Conservation (phyloP, 73 alveolate species). For the Paramecium biaurelia region DNA sequence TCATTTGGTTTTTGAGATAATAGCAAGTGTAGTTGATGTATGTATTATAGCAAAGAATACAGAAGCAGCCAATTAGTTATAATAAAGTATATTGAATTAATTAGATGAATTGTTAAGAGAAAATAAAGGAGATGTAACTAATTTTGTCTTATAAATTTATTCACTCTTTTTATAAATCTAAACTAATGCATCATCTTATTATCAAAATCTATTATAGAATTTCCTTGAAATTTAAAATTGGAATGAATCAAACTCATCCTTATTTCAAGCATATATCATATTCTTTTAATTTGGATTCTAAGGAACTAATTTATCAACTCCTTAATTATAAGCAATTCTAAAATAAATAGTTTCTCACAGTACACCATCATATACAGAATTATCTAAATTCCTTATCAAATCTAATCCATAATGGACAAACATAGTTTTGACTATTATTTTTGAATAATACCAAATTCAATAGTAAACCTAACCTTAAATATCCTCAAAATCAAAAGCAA, state of each 20-base stretch:
- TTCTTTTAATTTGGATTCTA: slow-evolving; percentile 30
- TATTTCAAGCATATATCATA: slow-evolving; percentile 46
- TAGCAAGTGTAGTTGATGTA: slow-evolving; percentile 39
- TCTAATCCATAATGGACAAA: background rate
- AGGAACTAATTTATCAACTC: background rate
- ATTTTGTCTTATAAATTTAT: slow-evolving; percentile 47
- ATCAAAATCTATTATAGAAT: background rate
- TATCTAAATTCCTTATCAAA: background rate
- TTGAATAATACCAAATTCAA: background rate
- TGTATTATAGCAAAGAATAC: background rate
- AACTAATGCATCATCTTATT: slow-evolving; percentile 11
- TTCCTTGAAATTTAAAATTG: slow-evolving; percentile 45
- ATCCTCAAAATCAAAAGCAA: slow-evolving; percentile 13
- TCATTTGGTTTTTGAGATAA: slow-evolving; percentile 25
- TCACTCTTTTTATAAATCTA: slow-evolving; percentile 11
- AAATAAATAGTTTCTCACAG: background rate
- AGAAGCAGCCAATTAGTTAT: slow-evolving; percentile 18
- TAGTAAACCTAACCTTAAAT: background rate
- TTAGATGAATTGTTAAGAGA: slow-evolving; percentile 43
- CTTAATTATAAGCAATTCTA: background rate
- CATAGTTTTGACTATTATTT: background rate
- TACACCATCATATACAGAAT: background rate
- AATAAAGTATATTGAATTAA: slow-evolving; percentile 5
- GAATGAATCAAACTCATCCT: slow-evolving; percentile 47
- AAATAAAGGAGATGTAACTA: slow-evolving; percentile 47